phyloP scores from a whole-genome alignment of 1,284 basidiomycete species.

The Boletellus deceptivus region DNA sequence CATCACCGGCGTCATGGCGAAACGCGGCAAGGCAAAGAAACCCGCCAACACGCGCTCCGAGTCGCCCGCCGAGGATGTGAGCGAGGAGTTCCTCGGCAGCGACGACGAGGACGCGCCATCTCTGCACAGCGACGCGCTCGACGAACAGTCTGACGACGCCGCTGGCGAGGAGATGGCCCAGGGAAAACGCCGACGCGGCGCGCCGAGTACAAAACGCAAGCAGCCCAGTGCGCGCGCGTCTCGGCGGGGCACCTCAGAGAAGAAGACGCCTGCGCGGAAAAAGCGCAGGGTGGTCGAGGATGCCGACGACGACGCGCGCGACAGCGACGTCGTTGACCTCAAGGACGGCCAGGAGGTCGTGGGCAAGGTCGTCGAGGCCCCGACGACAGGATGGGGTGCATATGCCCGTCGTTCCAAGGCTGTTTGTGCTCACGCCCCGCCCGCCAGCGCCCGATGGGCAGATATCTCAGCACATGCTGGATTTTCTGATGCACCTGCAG shows the following conservation, averaged over 20 bases:
- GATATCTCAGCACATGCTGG: slow-evolving; percentile 80
- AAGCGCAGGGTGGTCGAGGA: slow-evolving; percentile 22
- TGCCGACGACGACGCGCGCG: slow-evolving; percentile 35
- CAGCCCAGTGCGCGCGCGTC: slow-evolving; percentile 9
- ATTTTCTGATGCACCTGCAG: slow-evolving; percentile 71
- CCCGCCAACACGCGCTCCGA: neutral
- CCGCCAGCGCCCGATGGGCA: slow-evolving; percentile 75
- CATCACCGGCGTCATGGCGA: slow-evolving; percentile 13
- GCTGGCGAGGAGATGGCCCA: neutral
- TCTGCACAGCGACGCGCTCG: slow-evolving; percentile 50
- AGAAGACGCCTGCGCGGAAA: slow-evolving; percentile 18
- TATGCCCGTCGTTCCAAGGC: slow-evolving; percentile 2
- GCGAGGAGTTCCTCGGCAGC: slow-evolving; percentile 13
- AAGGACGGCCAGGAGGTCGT: slow-evolving; percentile 72
- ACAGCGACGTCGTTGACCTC: slow-evolving; percentile 46
- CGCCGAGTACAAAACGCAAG: slow-evolving; percentile 4
- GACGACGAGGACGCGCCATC: slow-evolving; percentile 18
- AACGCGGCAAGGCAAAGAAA: slow-evolving; percentile 14
- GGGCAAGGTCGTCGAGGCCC: slow-evolving; percentile 68
- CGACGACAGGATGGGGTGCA: slow-evolving; percentile 76
- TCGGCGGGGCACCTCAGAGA: slow-evolving; percentile 10
- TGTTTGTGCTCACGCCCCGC: neutral
- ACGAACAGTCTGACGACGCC: slow-evolving; percentile 36
- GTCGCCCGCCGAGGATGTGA: slow-evolving; percentile 9
- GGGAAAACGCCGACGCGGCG: slow-evolving; percentile 22